Base-by-base conservation (phyloP, 129 eudicot genomes). In the Erigeron canadensis region DNA sequence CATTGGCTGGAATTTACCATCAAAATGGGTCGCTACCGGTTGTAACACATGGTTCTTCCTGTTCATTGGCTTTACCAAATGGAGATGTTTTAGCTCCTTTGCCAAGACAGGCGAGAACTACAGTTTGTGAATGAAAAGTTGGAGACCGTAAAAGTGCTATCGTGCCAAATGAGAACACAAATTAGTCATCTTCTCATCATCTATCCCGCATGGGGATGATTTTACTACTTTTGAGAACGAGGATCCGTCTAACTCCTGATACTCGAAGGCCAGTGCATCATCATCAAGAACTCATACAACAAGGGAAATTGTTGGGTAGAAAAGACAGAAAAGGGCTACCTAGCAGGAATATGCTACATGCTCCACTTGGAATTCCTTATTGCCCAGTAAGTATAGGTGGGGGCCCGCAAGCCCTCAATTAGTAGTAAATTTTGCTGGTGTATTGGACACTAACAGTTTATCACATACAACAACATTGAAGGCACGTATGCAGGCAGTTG, bases 301-400 rank as follows among this genome's bases (percentile, higher is more conserved):
- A 78, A 56, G 63, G 65, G 6, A 74, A 79, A 68, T 72, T 63
- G 40, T 72, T 57, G 39, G 72, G 40, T 62, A 73, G 73, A 61
- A 84, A 83, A 61, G 78, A 85, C n/a, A 77, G 67, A 81, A 77
- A 72, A 77, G 85, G 77, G 83, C 64, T 65, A 28, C 75, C 72
- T 74, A 57, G 80, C 16, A 86, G 83, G 86, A 80, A 79, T 77
- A 71, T 74, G 40, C 75, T 95, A 38, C 76, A 70, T 74, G 96
- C 99, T n/a, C 99, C 99, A 44, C 94, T 95, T 7, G 99, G 99
- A 71, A 78, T 95, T 79, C 88, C 91, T 55, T 75, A 72, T 58
- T 84, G 88, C 76, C 85, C 87, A 0, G 88, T 63, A 46, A 87
- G 96, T 65, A 55, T 64, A 63, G 77, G 82, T 63, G 96, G 94